Base-by-base conservation (phyloP, 2,329 filamentous ascomycete species). In the Ophiocordyceps unilateralis region DNA sequence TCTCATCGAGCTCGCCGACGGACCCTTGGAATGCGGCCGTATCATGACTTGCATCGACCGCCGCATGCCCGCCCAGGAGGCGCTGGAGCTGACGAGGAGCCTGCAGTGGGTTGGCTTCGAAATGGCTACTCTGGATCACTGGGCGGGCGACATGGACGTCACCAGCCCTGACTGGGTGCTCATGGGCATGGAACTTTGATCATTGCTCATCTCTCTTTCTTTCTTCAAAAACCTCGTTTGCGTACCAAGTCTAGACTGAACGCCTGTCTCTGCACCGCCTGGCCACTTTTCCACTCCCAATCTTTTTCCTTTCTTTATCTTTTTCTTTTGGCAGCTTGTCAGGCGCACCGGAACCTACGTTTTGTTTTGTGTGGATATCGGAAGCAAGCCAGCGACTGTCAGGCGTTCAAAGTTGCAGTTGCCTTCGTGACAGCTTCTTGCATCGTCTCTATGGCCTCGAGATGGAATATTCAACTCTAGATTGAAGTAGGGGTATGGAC, bases 21-120 rank as follows among this genome's bases (percentile, higher is more conserved):
- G 75, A 47, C 76, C 83, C 45, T 74, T 94, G 57, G 76, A 70
- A 53, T 93, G 87, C 63, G 72, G 75, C 44, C 76, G 82, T 56
- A 74, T 94, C 48, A 76, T 93, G 48, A 76, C 87, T 53, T 88
- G 84, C 61, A 71, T 93, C 48, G 85, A 89, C 59, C 82, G 86
- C 49, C 67, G 68, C 39, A 75, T 81, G 48, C 70, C 75, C 34
- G 62, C 70, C 22, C 65, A 72, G 46, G 76, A 83, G 48, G 67
- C 74, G 45, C 75, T 80, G 51, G 69, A 78, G 45, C 68, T 89
- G 51, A 76, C 82, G 55, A 85, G 82, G 60, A 88, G 86, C 54
- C 73, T 95, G 42, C 83, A 87, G 58, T 95, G 88, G 88, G 88
- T 93, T 49, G 88, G 88, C 44, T 94, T 94, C 57, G 83, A 84